A percentile compares a stretch with the other conserved stretches of the same genome.
Conservation (phyloP, 2,329 filamentous ascomycete genomes). For the Fusarium chuoi region DNA sequence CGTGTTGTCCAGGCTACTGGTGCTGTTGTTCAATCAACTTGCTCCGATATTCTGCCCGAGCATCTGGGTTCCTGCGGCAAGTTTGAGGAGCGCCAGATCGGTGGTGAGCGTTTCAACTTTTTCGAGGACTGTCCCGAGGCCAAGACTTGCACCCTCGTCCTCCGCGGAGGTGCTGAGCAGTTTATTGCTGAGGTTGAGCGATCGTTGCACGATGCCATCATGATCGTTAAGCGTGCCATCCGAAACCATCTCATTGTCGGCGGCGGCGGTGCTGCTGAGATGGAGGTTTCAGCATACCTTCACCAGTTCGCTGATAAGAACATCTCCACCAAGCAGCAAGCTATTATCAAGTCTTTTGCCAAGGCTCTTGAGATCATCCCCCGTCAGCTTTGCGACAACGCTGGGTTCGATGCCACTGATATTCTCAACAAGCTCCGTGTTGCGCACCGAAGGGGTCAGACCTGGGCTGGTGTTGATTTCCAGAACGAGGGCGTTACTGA, state of each 20-base stretch:
- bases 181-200: slow-evolving; percentile 99
- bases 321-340: slow-evolving; percentile 93
- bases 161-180: slow-evolving; percentile 96
- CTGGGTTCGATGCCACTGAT: slow-evolving; percentile 97
- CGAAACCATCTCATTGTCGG: slow-evolving; percentile 95
- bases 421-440: slow-evolving; percentile 96
- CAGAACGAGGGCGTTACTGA: slow-evolving; percentile 89
- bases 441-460: slow-evolving; percentile 92
- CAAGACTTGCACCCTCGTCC: slow-evolving; percentile 95
- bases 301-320: slow-evolving; percentile 93
- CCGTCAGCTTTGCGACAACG: slow-evolving; percentile 97
- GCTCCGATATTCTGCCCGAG: slow-evolving; percentile 89
- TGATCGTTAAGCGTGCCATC: slow-evolving; percentile 99
- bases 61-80: slow-evolving; percentile 90
- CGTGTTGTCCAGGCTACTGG: slow-evolving; percentile 95
- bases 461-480: slow-evolving; percentile 97
- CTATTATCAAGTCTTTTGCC: slow-evolving; percentile 97
- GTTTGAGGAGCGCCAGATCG: slow-evolving; percentile 97
- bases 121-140: slow-evolving; percentile 96
- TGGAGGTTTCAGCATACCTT: slow-evolving; percentile 95
- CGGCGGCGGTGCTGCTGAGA: slow-evolving; percentile 93
- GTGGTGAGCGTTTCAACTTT: slow-evolving; percentile 97
- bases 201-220: slow-evolving; percentile 97
- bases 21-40: slow-evolving; percentile 92
- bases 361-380: slow-evolving; percentile 98